Conservation (phyloP, 306 rosid species). For the apple (Malus domestica) region DNA sequence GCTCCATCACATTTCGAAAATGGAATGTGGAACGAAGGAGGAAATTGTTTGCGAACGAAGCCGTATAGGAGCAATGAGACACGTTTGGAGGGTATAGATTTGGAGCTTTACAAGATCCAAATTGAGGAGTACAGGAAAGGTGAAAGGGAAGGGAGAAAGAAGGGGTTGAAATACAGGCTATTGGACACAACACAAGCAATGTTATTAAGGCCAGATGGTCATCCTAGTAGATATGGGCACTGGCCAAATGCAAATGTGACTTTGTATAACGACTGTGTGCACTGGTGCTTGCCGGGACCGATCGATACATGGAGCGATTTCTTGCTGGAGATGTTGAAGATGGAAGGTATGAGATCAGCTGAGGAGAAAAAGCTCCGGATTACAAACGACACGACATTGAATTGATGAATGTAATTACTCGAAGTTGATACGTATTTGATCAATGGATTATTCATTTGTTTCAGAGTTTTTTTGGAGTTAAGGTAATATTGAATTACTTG, state of each 20-base stretch:
- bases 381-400: conserved; percentile 20
- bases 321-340: conserved; percentile 65
- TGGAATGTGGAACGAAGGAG: conserved; percentile 78
- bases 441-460: background rate
- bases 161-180: conserved; percentile 51
- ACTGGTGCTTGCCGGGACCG: conserved; percentile 90
- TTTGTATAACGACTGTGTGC: conserved; percentile 79
- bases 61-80: conserved; percentile 71
- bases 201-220: conserved; percentile 83
- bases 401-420: background rate
- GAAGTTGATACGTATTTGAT: background rate
- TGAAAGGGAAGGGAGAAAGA: conserved; percentile 47
- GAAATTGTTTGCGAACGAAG: conserved; percentile 58
- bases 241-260: conserved; percentile 71
- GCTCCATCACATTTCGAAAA: conserved; percentile 82
- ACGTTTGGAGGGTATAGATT: conserved; percentile 40
- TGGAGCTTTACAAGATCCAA: conserved; percentile 75
- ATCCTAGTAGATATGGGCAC: conserved; percentile 79
- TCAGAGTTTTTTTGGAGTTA: background rate
- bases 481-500: background rate
- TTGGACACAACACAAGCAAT: conserved; percentile 61
- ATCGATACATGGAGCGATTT: conserved; percentile 79
- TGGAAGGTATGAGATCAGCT: conserved; percentile 62
- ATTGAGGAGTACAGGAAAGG: conserved; percentile 65
- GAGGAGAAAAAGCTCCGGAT: conserved; percentile 34